Base-by-base conservation (phyloP, 2,329 filamentous ascomycete genomes). In the Fusarium concolor region DNA sequence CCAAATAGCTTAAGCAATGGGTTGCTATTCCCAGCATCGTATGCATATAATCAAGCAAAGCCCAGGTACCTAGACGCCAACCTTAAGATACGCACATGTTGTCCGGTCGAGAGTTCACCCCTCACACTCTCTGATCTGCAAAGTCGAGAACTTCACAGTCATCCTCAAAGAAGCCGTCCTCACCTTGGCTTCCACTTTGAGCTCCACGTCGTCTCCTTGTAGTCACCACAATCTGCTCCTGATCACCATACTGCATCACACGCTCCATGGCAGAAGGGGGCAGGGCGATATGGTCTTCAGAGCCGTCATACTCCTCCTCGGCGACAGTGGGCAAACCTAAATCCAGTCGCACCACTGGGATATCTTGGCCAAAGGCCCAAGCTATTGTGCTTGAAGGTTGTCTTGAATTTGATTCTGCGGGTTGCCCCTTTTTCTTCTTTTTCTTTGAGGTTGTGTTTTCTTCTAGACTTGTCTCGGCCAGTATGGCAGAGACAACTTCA, bases 71-170 rank as follows among this genome's bases (percentile, higher is more conserved):
- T 53, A 42, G 52, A 59, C 50, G 56, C 46, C 59, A 54, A 62
- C 18, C 58, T 43, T 61, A 62, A 50, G 60, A 50, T 50, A 58
- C 58, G 37, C 56, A 41, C 35, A 31, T 59, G 39, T 50, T 49
- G 46, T 37, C 44, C 61, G 33, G 47, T 22, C 49, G 35, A 35
- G 42, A 51, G 28, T 29, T 54, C 18, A 6, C 29, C 44, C 22
- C 62, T 84, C 76, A 90, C 31, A 90, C 88, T 76, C 88, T 82
- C 79, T 90, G 88, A 73, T 89, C 88, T 24, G 93, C 92, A 85
- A 96, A 96, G 80, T 97, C 93, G 66, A 97, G 85, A 58, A 97
- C 92, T 77, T 97, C 93, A 71, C 92, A 96, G 76, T 96, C 94
- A 76, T 97, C 93, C 79, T 97, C 94, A 74, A 97, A 97, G 78